phyloP scores from a whole-genome alignment of 371 early-diverging fungal species.

The Globomyces sp. region DNA sequence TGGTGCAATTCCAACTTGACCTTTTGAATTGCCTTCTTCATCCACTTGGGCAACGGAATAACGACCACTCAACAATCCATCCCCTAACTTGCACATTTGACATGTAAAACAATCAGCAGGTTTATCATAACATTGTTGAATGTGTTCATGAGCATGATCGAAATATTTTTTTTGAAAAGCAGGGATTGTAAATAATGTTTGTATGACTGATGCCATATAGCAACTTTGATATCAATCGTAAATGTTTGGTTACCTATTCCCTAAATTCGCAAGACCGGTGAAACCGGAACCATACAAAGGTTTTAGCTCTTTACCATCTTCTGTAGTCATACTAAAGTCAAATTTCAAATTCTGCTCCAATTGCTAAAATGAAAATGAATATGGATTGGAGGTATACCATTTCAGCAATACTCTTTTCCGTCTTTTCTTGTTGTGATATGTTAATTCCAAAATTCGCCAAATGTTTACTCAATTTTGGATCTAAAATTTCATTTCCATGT shows the following conservation, averaged over 20 bases:
- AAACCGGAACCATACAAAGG: slow-evolving; percentile 87
- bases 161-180: slow-evolving; percentile 65
- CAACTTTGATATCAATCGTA: slow-evolving; percentile 58
- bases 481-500: slow-evolving; percentile 81
- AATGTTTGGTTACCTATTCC: slow-evolving; percentile 69
- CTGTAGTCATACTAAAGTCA: slow-evolving; percentile 96
- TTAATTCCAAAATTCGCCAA: slow-evolving; percentile 87
- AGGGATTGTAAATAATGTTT: slow-evolving; percentile 75
- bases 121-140: slow-evolving; percentile 55
- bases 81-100: slow-evolving; percentile 85
- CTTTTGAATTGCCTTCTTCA: slow-evolving; percentile 26
- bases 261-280: slow-evolving; percentile 91
- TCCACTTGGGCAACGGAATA: slow-evolving; percentile 53
- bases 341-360: slow-evolving; percentile 94
- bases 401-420: slow-evolving; percentile 90
- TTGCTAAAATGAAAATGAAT: slow-evolving; percentile 41
- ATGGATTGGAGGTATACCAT: slow-evolving; percentile 34
- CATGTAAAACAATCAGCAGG: slow-evolving; percentile 83
- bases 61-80: slow-evolving; percentile 85
- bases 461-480: slow-evolving; percentile 76
- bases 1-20: slow-evolving; percentile 61
- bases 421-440: slow-evolving; percentile 76
- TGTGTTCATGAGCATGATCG: slow-evolving; percentile 60
- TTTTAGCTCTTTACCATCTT: slow-evolving; percentile 84
- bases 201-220: slow-evolving; percentile 93